These are phyloP conservation scores for Abelmoschus esculentus DNA, from an alignment of 345 rosid genomes.

Conservation along the genomic window DNA sequence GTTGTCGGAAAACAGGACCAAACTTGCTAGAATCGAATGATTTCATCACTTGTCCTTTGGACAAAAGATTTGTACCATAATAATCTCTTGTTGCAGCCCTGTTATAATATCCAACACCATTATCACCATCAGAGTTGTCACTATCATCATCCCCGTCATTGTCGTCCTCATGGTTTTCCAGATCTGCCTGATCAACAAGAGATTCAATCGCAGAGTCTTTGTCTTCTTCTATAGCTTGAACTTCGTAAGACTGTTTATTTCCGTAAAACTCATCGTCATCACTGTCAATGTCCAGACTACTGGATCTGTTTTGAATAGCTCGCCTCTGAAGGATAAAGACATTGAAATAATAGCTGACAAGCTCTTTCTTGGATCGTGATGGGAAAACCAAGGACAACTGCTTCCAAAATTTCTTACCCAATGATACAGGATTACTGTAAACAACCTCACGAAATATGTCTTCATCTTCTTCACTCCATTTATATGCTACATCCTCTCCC, in stretches of 20 bases:
- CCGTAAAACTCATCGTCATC: slow-evolving; percentile 48
- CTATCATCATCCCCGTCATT: slow-evolving; percentile 6
- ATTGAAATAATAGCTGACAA: slow-evolving; percentile 52
- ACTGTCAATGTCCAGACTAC: slow-evolving; percentile 32
- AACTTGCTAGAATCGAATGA: background rate
- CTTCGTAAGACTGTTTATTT: slow-evolving; percentile 2
- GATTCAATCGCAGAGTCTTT: slow-evolving; percentile 38
- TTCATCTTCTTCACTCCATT: slow-evolving; percentile 45
- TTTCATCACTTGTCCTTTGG: slow-evolving; percentile 10
- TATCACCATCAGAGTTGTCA: background rate
- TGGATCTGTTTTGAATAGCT: slow-evolving; percentile 39
- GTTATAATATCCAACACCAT: background rate
- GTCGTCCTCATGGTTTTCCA: slow-evolving; percentile 7
- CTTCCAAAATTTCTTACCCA: slow-evolving; percentile 56
- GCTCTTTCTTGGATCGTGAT: slow-evolving; percentile 27
- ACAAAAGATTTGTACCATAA: slow-evolving; percentile 19
- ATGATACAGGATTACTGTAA: slow-evolving; percentile 32
- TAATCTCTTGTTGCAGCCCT: slow-evolving; percentile 22
- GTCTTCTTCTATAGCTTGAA: slow-evolving; percentile 19
- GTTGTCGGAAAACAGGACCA: slow-evolving; percentile 6
- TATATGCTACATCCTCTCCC: slow-evolving; percentile 47
- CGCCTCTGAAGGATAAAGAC: slow-evolving; percentile 42
- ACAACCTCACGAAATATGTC: slow-evolving; percentile 28
- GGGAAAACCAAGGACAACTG: slow-evolving; percentile 41
- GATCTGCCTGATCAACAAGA: slow-evolving; percentile 15